Conservation (phyloP, 805 yeast genomes). For the Yamadazyma philogaea region DNA sequence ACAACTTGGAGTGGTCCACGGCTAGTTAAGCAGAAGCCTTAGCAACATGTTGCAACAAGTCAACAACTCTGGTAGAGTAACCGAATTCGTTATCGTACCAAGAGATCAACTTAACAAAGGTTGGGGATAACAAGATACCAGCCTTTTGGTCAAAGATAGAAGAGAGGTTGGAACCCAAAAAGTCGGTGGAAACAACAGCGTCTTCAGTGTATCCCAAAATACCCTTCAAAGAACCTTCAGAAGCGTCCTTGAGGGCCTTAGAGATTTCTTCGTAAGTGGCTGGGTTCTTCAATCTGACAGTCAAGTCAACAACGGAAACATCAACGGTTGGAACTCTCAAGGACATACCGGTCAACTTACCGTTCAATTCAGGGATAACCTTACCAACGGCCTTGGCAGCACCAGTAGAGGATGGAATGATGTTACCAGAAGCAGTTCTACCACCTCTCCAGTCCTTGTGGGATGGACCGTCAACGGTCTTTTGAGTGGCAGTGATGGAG, state of each 20-base stretch:
- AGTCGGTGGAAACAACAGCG: constrained; percentile 87
- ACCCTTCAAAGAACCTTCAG: constrained; percentile 78
- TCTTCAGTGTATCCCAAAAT: constrained; percentile 88
- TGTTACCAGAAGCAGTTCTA: constrained; percentile 93
- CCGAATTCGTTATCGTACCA: constrained; percentile 98
- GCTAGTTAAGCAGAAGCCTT: constrained; percentile 32
- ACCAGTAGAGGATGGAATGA: constrained; percentile 94
- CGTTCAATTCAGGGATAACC: constrained; percentile 87
- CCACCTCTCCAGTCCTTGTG: constrained; percentile 99
- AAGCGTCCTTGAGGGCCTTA: constrained; percentile 68
- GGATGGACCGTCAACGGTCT: constrained; percentile 96
- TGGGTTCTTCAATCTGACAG: constrained; percentile 73
- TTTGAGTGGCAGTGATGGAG: constrained; percentile 94
- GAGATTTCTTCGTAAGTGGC: constrained; percentile 83
- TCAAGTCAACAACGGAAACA: constrained; percentile 90
- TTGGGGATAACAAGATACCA: constrained; percentile 82
- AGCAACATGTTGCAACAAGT: constrained; percentile 79
- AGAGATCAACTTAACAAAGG: constrained; percentile 85
- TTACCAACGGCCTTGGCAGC: constrained; percentile 98
- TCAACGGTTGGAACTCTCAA: constrained; percentile 92
- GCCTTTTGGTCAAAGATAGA: constrained; percentile 90
- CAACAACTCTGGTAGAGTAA: constrained; percentile 95
- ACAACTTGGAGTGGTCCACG: constrained; percentile 13
- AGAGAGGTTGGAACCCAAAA: constrained; percentile 78
- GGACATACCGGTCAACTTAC: constrained; percentile 92